Evolutionary conservation across 1,284 basidiomycete genomes (phyloP).

Genomic region (Cutaneotrichosporon mucoides): DNA sequence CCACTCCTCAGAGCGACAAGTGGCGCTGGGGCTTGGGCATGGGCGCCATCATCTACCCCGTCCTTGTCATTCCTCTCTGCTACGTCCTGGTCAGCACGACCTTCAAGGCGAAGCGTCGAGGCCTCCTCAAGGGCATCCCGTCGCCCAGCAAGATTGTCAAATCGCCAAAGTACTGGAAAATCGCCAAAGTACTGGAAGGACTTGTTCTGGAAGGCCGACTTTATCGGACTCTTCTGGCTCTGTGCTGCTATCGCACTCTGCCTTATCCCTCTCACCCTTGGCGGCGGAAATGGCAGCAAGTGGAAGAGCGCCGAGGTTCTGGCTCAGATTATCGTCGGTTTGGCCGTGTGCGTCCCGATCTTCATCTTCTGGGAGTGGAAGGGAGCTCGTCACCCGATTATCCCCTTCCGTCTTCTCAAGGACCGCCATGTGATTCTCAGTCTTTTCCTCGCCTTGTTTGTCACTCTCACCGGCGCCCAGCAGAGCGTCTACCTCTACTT

Average conservation of each 20-base stretch:
- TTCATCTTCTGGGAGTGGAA: slow-evolving; percentile 47
- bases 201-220: slow-evolving; percentile 48
- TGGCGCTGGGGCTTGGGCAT: slow-evolving; percentile 58
- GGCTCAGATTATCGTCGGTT: slow-evolving; percentile 44
- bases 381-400: slow-evolving; percentile 40
- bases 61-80: slow-evolving; percentile 25
- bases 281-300: slow-evolving; percentile 26
- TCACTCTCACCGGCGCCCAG: slow-evolving; percentile 41
- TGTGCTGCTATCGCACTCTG: slow-evolving; percentile 21
- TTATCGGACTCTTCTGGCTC: slow-evolving; percentile 46
- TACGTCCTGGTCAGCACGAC: slow-evolving; percentile 43
- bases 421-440: slow-evolving; percentile 45
- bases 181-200: slow-evolving; percentile 15
- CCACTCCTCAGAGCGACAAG: not conserved
- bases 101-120: slow-evolving; percentile 31
- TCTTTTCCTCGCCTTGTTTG: slow-evolving; percentile 39
- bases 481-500: slow-evolving; percentile 43
- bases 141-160: slow-evolving; percentile 24
- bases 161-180: slow-evolving; percentile 4
- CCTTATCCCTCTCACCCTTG: slow-evolving; percentile 48
- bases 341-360: slow-evolving; percentile 35
- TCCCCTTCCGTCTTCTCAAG: slow-evolving; percentile 47
- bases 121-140: slow-evolving; percentile 31
- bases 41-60: slow-evolving; percentile 25
- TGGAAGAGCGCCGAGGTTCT: slow-evolving; percentile 45